Percentiles rank a stretch among this genome's conserved stretches.
These are phyloP conservation scores for Terfezia boudieri DNA, from an alignment of 495 filamentous ascomycete species.

Conservation along the genomic window DNA sequence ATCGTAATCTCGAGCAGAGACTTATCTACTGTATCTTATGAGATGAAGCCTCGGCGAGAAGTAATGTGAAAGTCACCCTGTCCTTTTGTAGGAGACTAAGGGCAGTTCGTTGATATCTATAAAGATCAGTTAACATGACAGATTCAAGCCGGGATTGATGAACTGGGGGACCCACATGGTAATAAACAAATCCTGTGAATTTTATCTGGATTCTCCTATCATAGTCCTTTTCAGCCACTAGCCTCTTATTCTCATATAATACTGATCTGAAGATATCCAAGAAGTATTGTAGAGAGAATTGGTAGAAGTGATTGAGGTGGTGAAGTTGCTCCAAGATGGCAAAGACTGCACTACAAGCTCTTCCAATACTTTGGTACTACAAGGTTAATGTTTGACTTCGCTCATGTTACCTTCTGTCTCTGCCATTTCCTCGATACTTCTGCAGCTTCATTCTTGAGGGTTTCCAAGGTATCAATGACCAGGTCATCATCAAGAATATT, in stretches of 20 bases:
- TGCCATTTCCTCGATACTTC: conserved; percentile 84
- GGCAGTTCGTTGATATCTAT: conserved; percentile 61
- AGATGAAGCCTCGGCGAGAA: conserved; percentile 80
- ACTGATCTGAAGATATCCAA: conserved; percentile 91
- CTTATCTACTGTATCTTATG: conserved; percentile 90
- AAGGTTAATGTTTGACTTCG: conserved; percentile 82
- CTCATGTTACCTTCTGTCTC: conserved; percentile 96
- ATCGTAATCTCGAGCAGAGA: conserved; percentile 53
- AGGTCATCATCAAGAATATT: conserved; percentile 97
- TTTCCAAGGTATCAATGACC: conserved; percentile 94
- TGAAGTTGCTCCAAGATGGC: conserved; percentile 91
- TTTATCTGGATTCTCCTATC: conserved; percentile 64
- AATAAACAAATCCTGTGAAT: conserved; percentile 65
- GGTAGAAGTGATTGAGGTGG: conserved; percentile 97
- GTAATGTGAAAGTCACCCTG: conserved; percentile 80
- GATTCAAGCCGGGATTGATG: not conserved
- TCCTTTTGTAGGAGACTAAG: conserved; percentile 82
- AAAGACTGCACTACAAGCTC: conserved; percentile 88
- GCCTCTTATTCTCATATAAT: conserved; percentile 53
- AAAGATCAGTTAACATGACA: not conserved
- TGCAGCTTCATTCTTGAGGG: conserved; percentile 86
- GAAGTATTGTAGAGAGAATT: conserved; percentile 92
- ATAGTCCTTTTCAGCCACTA: conserved; percentile 50
- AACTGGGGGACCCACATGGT: conserved; percentile 26
- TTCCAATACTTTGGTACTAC: conserved; percentile 78